A percentile compares a stretch with the other conserved stretches of the same genome.
Conservation (phyloP, 2,329 filamentous ascomycete genomes). For the Arthrobotrys pseudoclavata region DNA sequence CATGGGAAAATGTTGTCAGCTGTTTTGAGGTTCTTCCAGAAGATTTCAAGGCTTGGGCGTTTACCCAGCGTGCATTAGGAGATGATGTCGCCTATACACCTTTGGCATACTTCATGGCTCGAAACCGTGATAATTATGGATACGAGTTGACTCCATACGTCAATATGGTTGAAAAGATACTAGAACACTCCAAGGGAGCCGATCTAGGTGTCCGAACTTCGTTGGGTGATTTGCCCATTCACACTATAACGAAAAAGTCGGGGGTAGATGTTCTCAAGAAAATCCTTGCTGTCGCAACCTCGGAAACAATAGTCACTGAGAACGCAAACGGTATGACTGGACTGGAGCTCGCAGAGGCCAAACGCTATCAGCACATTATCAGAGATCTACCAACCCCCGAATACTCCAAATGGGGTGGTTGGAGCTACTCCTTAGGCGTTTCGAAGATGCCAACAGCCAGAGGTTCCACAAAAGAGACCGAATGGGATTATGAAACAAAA, state of each 20-base stretch:
- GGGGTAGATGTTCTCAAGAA: conserved; percentile 25
- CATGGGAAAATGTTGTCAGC: conserved; percentile 65
- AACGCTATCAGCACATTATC: conserved; percentile 48
- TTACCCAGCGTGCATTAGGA: conserved; percentile 73
- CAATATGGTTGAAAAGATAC: conserved; percentile 69
- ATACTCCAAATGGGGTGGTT: conserved; percentile 22
- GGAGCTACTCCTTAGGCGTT: conserved; percentile 6
- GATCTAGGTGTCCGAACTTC: conserved; percentile 69
- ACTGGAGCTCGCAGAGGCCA: conserved; percentile 60
- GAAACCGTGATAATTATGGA: conserved; percentile 52
- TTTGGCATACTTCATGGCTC: conserved; percentile 76
- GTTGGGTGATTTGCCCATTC: conserved; percentile 68
- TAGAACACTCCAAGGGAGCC: conserved; percentile 72
- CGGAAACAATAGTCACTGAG: conserved; percentile 60
- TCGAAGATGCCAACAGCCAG: conserved; percentile 9
- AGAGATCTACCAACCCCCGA: conserved; percentile 27
- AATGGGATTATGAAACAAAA: conserved; percentile 10
- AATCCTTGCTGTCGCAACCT: conserved; percentile 63
- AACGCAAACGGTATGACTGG: conserved; percentile 63
- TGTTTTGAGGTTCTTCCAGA: conserved; percentile 74
- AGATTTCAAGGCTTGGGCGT: conserved; percentile 68
- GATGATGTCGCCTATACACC: conserved; percentile 70
- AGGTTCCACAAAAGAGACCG: not conserved
- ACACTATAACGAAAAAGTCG: conserved; percentile 62
- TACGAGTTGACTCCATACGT: conserved; percentile 39